Percentiles rank a stretch among this genome's conserved stretches.
phyloP scores from a whole-genome alignment of 2,329 filamentous ascomycete species.

The Elsinoe batatas region DNA sequence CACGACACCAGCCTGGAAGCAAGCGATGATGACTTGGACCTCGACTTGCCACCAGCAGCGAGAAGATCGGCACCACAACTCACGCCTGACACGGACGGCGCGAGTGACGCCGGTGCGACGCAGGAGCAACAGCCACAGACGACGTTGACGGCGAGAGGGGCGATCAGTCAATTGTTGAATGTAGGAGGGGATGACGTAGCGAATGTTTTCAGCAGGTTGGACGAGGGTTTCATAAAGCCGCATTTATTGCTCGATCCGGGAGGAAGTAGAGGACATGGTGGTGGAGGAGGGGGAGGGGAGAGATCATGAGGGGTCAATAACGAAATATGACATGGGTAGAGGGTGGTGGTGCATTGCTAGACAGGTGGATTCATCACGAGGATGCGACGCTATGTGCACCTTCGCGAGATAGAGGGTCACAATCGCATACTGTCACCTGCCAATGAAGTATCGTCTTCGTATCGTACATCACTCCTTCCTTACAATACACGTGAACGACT shows the following conservation, averaged over 20 bases:
- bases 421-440: too few species aligned
- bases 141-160: constrained; percentile 57
- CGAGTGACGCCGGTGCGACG: constrained; percentile 5
- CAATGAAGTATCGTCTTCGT: too few species aligned
- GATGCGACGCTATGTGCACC: neutral
- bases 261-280: constrained; percentile 17
- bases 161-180: constrained; percentile 70
- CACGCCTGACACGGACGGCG: constrained; percentile 15
- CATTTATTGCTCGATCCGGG: constrained; percentile 67
- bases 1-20: constrained; percentile 34
- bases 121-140: constrained; percentile 2
- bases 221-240: constrained; percentile 95
- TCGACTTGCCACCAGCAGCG: constrained; percentile 51
- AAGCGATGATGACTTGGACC: constrained; percentile 47
- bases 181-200: constrained; percentile 75
- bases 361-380: neutral
- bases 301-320: neutral
- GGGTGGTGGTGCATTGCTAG: neutral
- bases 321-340: neutral
- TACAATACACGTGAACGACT: too few species aligned
- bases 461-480: too few species aligned
- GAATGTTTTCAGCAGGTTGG: constrained; percentile 80
- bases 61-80: constrained; percentile 36
- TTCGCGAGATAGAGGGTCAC: too few species aligned
- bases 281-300: neutral